A percentile compares a stretch with the other conserved stretches of the same genome.
phyloP scores from a whole-genome alignment of 805 yeast genomes.

The Suhomyces prunicola region DNA sequence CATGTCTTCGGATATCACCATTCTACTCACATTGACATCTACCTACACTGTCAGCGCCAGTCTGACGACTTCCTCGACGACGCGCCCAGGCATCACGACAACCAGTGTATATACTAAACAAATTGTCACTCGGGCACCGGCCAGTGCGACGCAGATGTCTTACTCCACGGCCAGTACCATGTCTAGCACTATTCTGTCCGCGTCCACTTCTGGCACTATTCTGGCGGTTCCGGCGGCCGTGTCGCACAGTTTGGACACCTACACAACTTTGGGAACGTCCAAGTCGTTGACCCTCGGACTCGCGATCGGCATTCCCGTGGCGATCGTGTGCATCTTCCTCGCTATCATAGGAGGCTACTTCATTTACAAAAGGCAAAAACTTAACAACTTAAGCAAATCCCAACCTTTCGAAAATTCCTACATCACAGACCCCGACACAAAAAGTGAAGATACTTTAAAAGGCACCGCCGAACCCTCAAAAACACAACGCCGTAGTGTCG shows the following conservation, averaged over 20 bases:
- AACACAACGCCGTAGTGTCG: neutral
- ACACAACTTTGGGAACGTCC: conserved; percentile 1
- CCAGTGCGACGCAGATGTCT: neutral
- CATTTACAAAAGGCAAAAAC: conserved; percentile 7
- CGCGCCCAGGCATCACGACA: neutral
- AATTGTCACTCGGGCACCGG: neutral
- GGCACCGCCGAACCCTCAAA: neutral
- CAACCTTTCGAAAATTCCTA: neutral
- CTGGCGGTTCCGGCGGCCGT: neutral
- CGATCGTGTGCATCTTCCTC: conserved; percentile 13
- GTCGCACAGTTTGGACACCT: neutral
- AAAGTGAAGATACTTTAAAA: neutral
- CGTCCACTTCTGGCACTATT: neutral
- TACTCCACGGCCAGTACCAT: neutral
- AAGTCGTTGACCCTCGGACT: conserved; percentile 16
- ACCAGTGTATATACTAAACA: neutral
- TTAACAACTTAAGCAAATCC: neutral
- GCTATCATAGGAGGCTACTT: conserved; percentile 9
- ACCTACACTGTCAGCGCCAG: conserved; percentile 7
- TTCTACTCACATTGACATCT: conserved; percentile 10
- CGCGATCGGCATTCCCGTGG: conserved; percentile 24
- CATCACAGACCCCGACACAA: neutral
- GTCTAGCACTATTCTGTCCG: neutral
- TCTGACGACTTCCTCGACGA: neutral
- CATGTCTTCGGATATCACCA: conserved; percentile 6